Evolutionary conservation across 495 filamentous ascomycete genomes (phyloP).

Genomic region (Daldinia concentrica): DNA sequence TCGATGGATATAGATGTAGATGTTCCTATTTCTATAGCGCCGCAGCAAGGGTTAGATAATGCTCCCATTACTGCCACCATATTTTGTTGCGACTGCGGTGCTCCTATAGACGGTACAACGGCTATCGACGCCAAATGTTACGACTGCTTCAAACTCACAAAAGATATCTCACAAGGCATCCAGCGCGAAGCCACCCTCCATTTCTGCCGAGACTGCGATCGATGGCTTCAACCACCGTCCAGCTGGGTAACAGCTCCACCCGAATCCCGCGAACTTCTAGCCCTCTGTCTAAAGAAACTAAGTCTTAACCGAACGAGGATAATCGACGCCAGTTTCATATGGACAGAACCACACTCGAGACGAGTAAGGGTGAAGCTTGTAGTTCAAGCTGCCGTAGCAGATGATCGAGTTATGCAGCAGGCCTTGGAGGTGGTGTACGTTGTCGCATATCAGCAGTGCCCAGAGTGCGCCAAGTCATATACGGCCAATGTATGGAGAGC

Average conservation of each 20-base stretch:
- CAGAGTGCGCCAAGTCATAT: slow-evolving; percentile 91
- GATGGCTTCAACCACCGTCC: slow-evolving; percentile 88
- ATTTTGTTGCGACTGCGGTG: slow-evolving; percentile 94
- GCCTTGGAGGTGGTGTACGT: slow-evolving; percentile 93
- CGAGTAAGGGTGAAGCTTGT: slow-evolving; percentile 93
- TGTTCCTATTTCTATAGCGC: slow-evolving; percentile 44
- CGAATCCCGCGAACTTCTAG: slow-evolving; percentile 89
- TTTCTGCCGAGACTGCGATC: slow-evolving; percentile 88
- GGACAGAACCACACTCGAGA: slow-evolving; percentile 96
- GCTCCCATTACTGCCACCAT: slow-evolving; percentile 55
- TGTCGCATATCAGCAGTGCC: slow-evolving; percentile 87
- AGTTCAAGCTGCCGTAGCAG: slow-evolving; percentile 73
- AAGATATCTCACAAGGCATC: slow-evolving; percentile 93
- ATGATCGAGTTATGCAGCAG: slow-evolving; percentile 90
- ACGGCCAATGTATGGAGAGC: slow-evolving; percentile 87
- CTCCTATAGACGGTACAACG: slow-evolving; percentile 89
- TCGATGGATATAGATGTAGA: slow-evolving; percentile 48
- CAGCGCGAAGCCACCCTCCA: slow-evolving; percentile 85
- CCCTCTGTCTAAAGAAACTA: slow-evolving; percentile 85
- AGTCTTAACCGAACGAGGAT: slow-evolving; percentile 88
- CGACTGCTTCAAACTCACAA: slow-evolving; percentile 90
- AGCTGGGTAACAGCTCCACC: slow-evolving; percentile 84
- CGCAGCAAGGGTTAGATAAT: slow-evolving; percentile 23
- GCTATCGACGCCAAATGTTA: slow-evolving; percentile 89
- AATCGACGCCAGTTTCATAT: slow-evolving; percentile 94